Base-by-base conservation (phyloP, 352 stramenopile species). In the Sclerospora graminicola region DNA sequence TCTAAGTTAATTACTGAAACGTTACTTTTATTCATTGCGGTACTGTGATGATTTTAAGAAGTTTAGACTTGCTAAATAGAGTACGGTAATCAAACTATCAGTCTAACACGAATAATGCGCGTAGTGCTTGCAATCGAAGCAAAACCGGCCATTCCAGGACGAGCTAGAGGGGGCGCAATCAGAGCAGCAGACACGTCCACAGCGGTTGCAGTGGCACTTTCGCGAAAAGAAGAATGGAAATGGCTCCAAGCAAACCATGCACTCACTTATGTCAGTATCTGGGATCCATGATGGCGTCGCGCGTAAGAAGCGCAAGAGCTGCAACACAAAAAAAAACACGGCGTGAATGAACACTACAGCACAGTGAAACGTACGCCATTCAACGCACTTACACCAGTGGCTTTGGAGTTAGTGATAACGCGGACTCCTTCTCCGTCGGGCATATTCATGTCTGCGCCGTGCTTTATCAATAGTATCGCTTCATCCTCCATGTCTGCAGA, bases 121-220 rank as follows among this genome's bases (percentile, higher is more conserved):
- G 48, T 82, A 84, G 54, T 84, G 71, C 28, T 82, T 82, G 57
- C 74, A 86, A 60, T 86, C 70, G 20, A 86, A 86, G 53, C 74
- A 86, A 37, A 80, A 84, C 28, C 63, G 68, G 19, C 71, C 74
- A 23, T 84, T 82, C 73, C 73, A 85, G 13, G 70, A 76, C 23
- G 71, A 81, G 32, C 65, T 84, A 13, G 69, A 66, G 0, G 66
- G 72, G 16, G 69, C 76, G 46, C 77, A 89, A 39, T 85, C 72
- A 2, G 77, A 80, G 48, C 78, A 89, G 51, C 78, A 83, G n/a
- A 89, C 60, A 19, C 73, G 73, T 15, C 78, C 72, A 44, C 78
- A 89, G 10, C 75, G 75, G 16, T 78, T 57, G 54, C 78, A 89
- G 48, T 84, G 74, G 41, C 69, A 69, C 36, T 82, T 82, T n/a